Conservation (phyloP, 1,139 yeast genomes). For the Hemisphaericaspora xylofermentans region DNA sequence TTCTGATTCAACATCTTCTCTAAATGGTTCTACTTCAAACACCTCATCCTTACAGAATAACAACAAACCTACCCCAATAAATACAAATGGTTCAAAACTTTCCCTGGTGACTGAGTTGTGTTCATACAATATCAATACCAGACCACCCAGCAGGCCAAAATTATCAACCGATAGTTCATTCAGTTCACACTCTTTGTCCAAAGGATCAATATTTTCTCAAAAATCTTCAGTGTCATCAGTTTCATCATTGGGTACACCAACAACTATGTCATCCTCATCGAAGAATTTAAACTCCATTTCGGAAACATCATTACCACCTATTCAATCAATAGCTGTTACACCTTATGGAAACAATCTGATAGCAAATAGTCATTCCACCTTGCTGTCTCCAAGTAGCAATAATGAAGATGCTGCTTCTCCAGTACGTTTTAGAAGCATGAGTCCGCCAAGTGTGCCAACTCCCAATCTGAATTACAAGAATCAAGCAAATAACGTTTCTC, state of each 20-base stretch:
- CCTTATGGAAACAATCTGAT: neutral
- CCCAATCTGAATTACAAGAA: slow-evolving; percentile 16
- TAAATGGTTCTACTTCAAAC: slow-evolving; percentile 7
- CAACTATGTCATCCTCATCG: slow-evolving; percentile 9
- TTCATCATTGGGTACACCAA: slow-evolving; percentile 28
- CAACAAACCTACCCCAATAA: slow-evolving; percentile 23
- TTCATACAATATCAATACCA: neutral
- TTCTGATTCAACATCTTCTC: slow-evolving; percentile 1
- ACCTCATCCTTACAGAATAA: neutral
- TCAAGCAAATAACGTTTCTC: neutral
- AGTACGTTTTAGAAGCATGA: slow-evolving; percentile 6
- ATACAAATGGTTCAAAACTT: slow-evolving; percentile 26
- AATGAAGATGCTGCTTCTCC: slow-evolving; percentile 5
- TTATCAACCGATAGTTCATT: slow-evolving; percentile 20
- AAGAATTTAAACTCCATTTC: neutral
- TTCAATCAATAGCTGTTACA: neutral
- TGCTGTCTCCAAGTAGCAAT: slow-evolving; percentile 1
- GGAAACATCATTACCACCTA: neutral
- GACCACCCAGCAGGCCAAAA: neutral
- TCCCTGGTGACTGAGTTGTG: slow-evolving; percentile 37
- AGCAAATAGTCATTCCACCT: neutral
- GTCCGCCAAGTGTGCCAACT: slow-evolving; percentile 17
- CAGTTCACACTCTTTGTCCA: slow-evolving; percentile 30
- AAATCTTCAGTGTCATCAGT: slow-evolving; percentile 33
- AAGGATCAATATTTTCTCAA: slow-evolving; percentile 35